Percentiles rank a stretch among this genome's conserved stretches.
Conservation (phyloP, 75 land plant genomes). For the Pseudotsuga menziesii region DNA sequence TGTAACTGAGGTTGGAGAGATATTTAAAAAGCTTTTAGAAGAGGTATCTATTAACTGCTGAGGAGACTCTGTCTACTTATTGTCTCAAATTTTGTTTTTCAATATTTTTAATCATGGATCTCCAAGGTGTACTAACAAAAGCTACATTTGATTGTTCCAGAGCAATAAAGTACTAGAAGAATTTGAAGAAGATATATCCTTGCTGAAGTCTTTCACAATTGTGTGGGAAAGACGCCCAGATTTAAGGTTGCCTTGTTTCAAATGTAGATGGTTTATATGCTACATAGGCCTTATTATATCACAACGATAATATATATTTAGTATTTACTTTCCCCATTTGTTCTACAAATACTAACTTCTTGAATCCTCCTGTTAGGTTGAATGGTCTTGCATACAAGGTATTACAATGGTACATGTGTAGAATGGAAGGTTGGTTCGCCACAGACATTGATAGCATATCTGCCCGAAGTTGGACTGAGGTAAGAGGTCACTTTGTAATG, state of each 20-base stretch:
- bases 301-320: not conserved
- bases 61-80: not conserved
- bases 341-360: not conserved
- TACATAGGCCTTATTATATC: not conserved
- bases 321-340: not conserved
- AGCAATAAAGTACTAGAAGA: constrained; percentile 79
- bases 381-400: constrained; percentile 81
- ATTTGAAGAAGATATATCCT: constrained; percentile 70
- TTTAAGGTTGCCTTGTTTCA: constrained; percentile 51
- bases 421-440: constrained; percentile 99
- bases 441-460: constrained; percentile 93
- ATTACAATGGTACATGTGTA: constrained; percentile 93
- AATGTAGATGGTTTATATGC: not conserved
- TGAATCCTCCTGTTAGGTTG: constrained; percentile 34
- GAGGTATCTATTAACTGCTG: constrained; percentile 43
- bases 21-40: constrained; percentile 73
- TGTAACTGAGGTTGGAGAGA: constrained; percentile 78
- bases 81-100: not conserved
- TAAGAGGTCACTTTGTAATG: constrained; percentile 10
- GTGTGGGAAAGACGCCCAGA: constrained; percentile 79
- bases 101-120: not conserved
- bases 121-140: not conserved
- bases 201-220: constrained; percentile 68
- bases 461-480: constrained; percentile 87
- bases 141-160: constrained; percentile 27